phyloP scores from a whole-genome alignment of 805 yeast species.

The Cyberlindnera lachancei region DNA sequence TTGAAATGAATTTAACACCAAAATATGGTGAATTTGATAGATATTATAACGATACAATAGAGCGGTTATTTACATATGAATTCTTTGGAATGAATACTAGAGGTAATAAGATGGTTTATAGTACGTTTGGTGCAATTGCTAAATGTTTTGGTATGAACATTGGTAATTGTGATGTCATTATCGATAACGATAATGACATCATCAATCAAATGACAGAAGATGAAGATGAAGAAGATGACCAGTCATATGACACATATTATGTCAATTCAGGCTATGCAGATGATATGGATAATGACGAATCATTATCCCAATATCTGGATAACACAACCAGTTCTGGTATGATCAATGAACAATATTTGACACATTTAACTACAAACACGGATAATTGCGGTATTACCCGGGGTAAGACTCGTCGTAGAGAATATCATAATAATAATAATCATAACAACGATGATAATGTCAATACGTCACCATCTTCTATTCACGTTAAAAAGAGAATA shows the following conservation, averaged over 20 bases:
- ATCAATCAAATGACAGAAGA: background rate
- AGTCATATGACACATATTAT: constrained; percentile 4
- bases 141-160: constrained; percentile 21
- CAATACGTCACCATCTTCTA: no score
- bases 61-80: constrained; percentile 28
- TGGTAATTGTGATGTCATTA: constrained; percentile 1
- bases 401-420: no score
- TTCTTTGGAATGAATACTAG: constrained; percentile 33
- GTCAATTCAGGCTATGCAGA: constrained; percentile 17
- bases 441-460: no score
- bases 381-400: no score
- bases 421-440: no score
- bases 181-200: constrained; percentile 3
- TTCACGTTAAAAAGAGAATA: no score
- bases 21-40: constrained; percentile 28
- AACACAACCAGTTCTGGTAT: no score
- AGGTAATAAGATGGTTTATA: constrained; percentile 31
- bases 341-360: no score
- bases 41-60: constrained; percentile 27
- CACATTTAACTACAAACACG: no score
- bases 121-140: constrained; percentile 30
- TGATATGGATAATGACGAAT: constrained; percentile 17
- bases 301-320: no score
- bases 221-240: constrained; percentile 1
- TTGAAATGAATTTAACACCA: constrained; percentile 24